phyloP scores from a whole-genome alignment of 495 filamentous ascomycete species.

The Aspergillus sclerotioniger region DNA sequence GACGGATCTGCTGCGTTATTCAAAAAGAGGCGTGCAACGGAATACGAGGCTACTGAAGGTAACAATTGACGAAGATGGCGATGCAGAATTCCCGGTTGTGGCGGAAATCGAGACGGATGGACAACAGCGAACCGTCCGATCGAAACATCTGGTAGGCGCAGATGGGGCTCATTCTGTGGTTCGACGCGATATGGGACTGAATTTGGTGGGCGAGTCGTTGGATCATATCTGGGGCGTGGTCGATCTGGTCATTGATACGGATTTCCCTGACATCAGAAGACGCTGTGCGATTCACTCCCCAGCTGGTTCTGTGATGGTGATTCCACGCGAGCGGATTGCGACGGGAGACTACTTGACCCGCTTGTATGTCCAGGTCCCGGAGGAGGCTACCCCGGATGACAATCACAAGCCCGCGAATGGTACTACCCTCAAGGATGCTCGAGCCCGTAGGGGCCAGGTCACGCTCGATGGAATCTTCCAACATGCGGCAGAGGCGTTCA shows the following conservation, averaged over 20 bases:
- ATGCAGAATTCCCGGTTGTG: constrained; percentile 49
- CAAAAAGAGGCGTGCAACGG: constrained; percentile 50
- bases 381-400: constrained; percentile 26
- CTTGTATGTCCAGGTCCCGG: constrained; percentile 59
- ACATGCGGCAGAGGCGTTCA: constrained; percentile 41
- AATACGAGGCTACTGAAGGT: constrained; percentile 52
- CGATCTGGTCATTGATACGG: constrained; percentile 63
- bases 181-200: constrained; percentile 55
- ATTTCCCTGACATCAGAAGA: constrained; percentile 70
- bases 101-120: constrained; percentile 43
- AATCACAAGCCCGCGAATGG: constrained; percentile 19
- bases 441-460: constrained; percentile 35
- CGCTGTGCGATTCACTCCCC: constrained; percentile 66
- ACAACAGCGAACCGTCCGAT: constrained; percentile 42
- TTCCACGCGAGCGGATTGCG: constrained; percentile 60
- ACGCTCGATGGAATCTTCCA: constrained; percentile 43
- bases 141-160: constrained; percentile 67
- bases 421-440: constrained; percentile 25
- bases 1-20: constrained; percentile 51
- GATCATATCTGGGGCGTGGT: constrained; percentile 67
- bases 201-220: constrained; percentile 60
- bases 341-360: constrained; percentile 61
- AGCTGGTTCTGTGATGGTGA: constrained; percentile 66
- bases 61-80: constrained; percentile 54
- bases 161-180: constrained; percentile 67